A percentile compares a stretch with the other conserved stretches of the same genome.
phyloP scores from a whole-genome alignment of 2,329 filamentous ascomycete genomes.

The Cadophora luteo-olivacea region DNA sequence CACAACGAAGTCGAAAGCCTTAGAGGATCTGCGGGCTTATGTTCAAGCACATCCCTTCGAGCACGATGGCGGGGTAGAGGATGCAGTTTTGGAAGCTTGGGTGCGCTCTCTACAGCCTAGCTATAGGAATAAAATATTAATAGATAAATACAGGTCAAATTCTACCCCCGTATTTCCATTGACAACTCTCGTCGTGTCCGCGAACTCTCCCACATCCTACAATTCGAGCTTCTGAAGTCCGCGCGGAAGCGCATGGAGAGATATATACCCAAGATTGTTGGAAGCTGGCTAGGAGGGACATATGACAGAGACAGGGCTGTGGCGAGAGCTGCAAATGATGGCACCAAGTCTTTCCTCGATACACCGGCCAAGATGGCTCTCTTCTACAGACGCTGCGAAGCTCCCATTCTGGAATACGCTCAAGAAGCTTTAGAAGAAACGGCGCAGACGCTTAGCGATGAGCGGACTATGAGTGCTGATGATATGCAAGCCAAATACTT shows the following conservation, averaged over 20 bases:
- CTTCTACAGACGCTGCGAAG: conserved; percentile 84
- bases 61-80: conserved; percentile 70
- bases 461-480: conserved; percentile 81
- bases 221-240: conserved; percentile 65
- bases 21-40: conserved; percentile 81
- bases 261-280: conserved; percentile 77
- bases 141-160: conserved; percentile 64
- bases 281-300: conserved; percentile 88
- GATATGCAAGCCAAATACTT: conserved; percentile 87
- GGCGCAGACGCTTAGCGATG: conserved; percentile 83
- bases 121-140: neutral
- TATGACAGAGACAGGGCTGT: conserved; percentile 86
- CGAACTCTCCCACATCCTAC: conserved; percentile 81
- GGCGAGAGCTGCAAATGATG: conserved; percentile 76
- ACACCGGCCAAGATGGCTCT: conserved; percentile 78
- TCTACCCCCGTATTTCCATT: conserved; percentile 90
- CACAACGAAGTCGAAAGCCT: conserved; percentile 86
- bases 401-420: conserved; percentile 82
- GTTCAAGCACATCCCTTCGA: conserved; percentile 61
- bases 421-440: conserved; percentile 83
- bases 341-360: conserved; percentile 76
- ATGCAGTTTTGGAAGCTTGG: conserved; percentile 88
- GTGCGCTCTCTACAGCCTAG: conserved; percentile 56
- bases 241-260: conserved; percentile 84
- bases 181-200: conserved; percentile 88